These are phyloP conservation scores for Favolaschia claudopus DNA, from an alignment of 768 basidiomycete genomes.

Conservation along the genomic window DNA sequence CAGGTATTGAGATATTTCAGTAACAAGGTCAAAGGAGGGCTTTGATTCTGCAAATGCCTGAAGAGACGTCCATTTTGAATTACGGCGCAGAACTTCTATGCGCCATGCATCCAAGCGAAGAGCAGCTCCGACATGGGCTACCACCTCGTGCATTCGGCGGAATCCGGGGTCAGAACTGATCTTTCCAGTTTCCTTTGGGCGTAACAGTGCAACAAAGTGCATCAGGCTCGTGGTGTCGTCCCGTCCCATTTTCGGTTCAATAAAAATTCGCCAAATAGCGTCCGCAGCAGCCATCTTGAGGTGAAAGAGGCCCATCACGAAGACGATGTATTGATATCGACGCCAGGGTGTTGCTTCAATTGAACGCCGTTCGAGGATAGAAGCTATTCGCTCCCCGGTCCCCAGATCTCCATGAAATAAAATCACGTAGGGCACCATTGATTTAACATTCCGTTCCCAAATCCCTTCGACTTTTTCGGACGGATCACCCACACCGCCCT, in stretches of 20 bases:
- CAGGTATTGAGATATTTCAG: constrained; percentile 31
- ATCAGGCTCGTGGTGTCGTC: constrained; percentile 30
- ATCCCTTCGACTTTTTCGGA: not conserved
- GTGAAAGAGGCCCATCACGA: constrained; percentile 39
- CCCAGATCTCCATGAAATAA: constrained; percentile 35
- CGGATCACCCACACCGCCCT: constrained; percentile 34
- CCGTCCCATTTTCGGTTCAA: constrained; percentile 23
- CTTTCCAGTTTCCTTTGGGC: constrained; percentile 41
- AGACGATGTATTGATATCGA: constrained; percentile 41
- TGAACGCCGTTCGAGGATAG: constrained; percentile 28
- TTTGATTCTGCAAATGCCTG: constrained; percentile 37
- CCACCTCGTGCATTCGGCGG: constrained; percentile 42
- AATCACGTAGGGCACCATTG: constrained; percentile 26
- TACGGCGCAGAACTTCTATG: constrained; percentile 17
- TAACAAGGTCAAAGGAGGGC: constrained; percentile 35
- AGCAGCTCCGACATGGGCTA: constrained; percentile 38
- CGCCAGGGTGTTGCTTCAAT: constrained; percentile 38
- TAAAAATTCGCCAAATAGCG: constrained; percentile 33
- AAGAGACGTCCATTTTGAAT: constrained; percentile 21
- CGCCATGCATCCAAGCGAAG: constrained; percentile 39
- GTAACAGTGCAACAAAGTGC: constrained; percentile 28
- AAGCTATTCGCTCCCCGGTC: constrained; percentile 33
- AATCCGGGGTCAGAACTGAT: constrained; percentile 42
- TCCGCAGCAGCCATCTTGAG: constrained; percentile 41
- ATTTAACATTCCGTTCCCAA: constrained; percentile 19